Conservation (phyloP, 495 filamentous ascomycete species). For the Xylaria flabelliformis region DNA sequence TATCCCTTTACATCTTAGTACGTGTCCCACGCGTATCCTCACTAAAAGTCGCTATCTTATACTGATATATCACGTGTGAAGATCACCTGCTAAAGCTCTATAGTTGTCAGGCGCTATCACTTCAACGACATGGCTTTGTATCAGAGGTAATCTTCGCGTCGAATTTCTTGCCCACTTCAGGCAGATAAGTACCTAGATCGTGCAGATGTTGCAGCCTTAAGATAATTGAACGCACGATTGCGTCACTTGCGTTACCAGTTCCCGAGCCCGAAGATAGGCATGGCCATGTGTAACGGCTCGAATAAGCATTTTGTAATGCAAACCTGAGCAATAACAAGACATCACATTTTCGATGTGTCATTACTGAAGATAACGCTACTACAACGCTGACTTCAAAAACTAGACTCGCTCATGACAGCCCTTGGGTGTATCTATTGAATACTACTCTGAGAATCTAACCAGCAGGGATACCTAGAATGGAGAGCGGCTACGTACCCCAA, state of each 20-base stretch:
- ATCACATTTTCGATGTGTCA: not conserved
- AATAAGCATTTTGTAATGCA: not conserved
- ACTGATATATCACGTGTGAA: not conserved
- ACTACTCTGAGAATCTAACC: not conserved
- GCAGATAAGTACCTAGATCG: not conserved
- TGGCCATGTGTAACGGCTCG: not conserved
- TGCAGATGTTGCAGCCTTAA: not conserved
- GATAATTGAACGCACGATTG: slow-evolving; percentile 6
- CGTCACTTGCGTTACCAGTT: slow-evolving; percentile 9
- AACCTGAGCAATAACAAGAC: not conserved
- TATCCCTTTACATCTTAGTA: not conserved
- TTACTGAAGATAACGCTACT: not conserved
- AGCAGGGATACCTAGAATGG: not conserved
- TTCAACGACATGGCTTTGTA: not conserved
- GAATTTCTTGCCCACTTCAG: not conserved
- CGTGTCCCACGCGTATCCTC: not conserved
- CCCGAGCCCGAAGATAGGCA: not conserved
- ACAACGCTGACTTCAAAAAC: not conserved
- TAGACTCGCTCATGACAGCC: not conserved
- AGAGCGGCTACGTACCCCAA: not conserved
- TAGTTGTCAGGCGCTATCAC: not conserved
- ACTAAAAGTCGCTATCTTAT: not conserved
- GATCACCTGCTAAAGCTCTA: not conserved
- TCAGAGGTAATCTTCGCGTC: not conserved
- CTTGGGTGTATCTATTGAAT: not conserved